Evolutionary conservation across 2,329 filamentous ascomycete genomes (phyloP).

Genomic region (Hymenoscyphus occultus): DNA sequence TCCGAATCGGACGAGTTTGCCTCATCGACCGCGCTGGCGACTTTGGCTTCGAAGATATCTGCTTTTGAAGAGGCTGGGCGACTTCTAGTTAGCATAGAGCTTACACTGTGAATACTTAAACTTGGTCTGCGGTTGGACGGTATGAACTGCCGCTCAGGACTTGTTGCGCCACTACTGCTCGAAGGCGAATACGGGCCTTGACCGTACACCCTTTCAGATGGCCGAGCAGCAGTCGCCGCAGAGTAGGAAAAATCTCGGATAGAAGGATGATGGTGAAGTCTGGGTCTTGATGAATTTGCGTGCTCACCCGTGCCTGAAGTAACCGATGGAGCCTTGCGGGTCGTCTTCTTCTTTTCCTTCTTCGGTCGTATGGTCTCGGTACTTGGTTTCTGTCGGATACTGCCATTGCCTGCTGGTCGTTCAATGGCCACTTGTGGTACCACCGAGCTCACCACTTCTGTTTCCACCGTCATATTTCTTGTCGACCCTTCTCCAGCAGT

Average conservation of each 20-base stretch:
- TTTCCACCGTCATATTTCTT: slow-evolving; percentile 95
- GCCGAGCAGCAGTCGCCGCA: slow-evolving; percentile 18
- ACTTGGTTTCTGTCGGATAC: slow-evolving; percentile 81
- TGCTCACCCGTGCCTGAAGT: slow-evolving; percentile 70
- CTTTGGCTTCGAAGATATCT: slow-evolving; percentile 96
- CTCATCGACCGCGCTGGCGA: slow-evolving; percentile 93
- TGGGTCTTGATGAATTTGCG: slow-evolving; percentile 33
- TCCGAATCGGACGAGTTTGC: slow-evolving; percentile 96
- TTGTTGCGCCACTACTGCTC: slow-evolving; percentile 27
- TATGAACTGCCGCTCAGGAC: slow-evolving; percentile 29
- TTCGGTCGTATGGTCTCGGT: slow-evolving; percentile 94
- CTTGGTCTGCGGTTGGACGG: slow-evolving; percentile 38
- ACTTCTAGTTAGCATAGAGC: slow-evolving; percentile 45
- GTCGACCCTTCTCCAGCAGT: slow-evolving; percentile 66
- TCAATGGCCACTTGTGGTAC: slow-evolving; percentile 79
- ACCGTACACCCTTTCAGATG: slow-evolving; percentile 26
- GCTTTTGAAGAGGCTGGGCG: slow-evolving; percentile 83
- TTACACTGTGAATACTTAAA: slow-evolving; percentile 40
- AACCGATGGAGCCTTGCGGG: slow-evolving; percentile 71
- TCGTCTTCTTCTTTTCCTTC: slow-evolving; percentile 82
- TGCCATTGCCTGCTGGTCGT: slow-evolving; percentile 67
- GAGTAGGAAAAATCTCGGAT: slow-evolving; percentile 29
- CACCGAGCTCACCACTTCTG: slow-evolving; percentile 89
- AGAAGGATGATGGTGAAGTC: slow-evolving; percentile 41
- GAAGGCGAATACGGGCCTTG: slow-evolving; percentile 30